Conservation (phyloP, 192 early-diverging fungal genomes). For the Helicostylum pulchrum region DNA sequence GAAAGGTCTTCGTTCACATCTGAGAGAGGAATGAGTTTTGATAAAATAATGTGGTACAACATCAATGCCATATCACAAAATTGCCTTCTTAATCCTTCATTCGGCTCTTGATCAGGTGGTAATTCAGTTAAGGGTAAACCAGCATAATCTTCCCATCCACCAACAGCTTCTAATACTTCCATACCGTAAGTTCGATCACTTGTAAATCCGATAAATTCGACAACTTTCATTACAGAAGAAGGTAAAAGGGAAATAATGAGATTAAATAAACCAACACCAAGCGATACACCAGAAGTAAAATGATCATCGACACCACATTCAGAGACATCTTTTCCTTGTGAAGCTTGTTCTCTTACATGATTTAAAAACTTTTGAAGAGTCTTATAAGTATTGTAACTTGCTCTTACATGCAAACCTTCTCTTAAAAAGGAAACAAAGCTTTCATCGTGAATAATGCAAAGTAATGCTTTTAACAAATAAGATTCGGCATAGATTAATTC, state of each 20-base stretch:
- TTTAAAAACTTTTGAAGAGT: slow-evolving; percentile 49
- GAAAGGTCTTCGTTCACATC: slow-evolving; percentile 67
- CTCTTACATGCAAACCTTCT: slow-evolving; percentile 75
- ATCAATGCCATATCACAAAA: slow-evolving; percentile 68
- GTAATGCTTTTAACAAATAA: slow-evolving; percentile 66
- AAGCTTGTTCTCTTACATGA: slow-evolving; percentile 46
- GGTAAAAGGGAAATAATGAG: slow-evolving; percentile 78
- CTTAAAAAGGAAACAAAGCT: slow-evolving; percentile 71
- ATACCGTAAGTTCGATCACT: slow-evolving; percentile 76
- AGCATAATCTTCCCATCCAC: slow-evolving; percentile 59
- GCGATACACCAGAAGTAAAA: slow-evolving; percentile 75
- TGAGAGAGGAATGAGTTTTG: slow-evolving; percentile 61
- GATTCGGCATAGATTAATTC: slow-evolving; percentile 84
- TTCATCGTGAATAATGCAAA: slow-evolving; percentile 72
- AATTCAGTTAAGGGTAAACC: slow-evolving; percentile 30
- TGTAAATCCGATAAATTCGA: slow-evolving; percentile 82
- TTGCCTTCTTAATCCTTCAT: slow-evolving; percentile 69
- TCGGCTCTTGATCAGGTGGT: slow-evolving; percentile 34
- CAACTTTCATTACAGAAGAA: slow-evolving; percentile 61
- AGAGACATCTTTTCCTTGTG: slow-evolving; percentile 40
- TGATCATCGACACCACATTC: slow-evolving; percentile 70
- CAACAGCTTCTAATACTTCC: slow-evolving; percentile 64
- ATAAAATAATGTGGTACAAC: slow-evolving; percentile 76
- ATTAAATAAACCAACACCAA: slow-evolving; percentile 77
- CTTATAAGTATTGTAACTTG: slow-evolving; percentile 64